Percentiles rank a stretch among this genome's conserved stretches.
These are phyloP conservation scores for Fusarium veterinarium DNA, from an alignment of 2,329 filamentous ascomycete species.

Conservation along the genomic window DNA sequence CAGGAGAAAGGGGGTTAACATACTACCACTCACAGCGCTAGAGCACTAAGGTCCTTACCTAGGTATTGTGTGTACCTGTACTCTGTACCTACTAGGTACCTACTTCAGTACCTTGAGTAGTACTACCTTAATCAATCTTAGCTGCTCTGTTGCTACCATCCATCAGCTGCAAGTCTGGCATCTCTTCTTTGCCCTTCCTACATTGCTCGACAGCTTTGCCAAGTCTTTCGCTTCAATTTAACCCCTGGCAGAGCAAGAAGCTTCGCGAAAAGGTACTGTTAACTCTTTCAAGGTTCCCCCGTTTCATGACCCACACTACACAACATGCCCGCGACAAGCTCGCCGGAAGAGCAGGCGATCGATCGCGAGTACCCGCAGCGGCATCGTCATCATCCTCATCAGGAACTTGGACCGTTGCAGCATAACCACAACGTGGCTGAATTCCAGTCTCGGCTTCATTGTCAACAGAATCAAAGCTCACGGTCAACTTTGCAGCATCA, in stretches of 20 bases:
- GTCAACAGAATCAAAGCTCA: constrained; percentile 31
- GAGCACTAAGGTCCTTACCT: background rate
- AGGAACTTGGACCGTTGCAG: constrained; percentile 31
- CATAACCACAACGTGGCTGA: constrained; percentile 20
- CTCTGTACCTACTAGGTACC: background rate
- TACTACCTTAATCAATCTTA: background rate
- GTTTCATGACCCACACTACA: constrained; percentile 44
- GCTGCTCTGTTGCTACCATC: background rate
- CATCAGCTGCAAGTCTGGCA: background rate
- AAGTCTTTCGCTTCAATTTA: constrained; percentile 31
- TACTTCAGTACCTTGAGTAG: background rate
- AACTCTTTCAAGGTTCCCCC: constrained; percentile 9
- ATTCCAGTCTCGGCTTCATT: constrained; percentile 13
- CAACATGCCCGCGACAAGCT: constrained; percentile 42
- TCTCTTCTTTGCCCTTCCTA: background rate
- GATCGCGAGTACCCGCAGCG: constrained; percentile 36
- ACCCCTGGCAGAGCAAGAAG: constrained; percentile 20
- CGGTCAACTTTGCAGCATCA: constrained; percentile 19
- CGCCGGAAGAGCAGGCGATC: constrained; percentile 37
- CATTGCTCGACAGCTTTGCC: constrained; percentile 12
- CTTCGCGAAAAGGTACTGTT: constrained; percentile 30
- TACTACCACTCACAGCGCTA: background rate
- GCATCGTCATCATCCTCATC: constrained; percentile 28
- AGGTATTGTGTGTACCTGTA: too few species aligned
- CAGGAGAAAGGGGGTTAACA: constrained; percentile 11